Conservation (phyloP, 2,329 filamentous ascomycete genomes). For the Cladophialophora bantiana region DNA sequence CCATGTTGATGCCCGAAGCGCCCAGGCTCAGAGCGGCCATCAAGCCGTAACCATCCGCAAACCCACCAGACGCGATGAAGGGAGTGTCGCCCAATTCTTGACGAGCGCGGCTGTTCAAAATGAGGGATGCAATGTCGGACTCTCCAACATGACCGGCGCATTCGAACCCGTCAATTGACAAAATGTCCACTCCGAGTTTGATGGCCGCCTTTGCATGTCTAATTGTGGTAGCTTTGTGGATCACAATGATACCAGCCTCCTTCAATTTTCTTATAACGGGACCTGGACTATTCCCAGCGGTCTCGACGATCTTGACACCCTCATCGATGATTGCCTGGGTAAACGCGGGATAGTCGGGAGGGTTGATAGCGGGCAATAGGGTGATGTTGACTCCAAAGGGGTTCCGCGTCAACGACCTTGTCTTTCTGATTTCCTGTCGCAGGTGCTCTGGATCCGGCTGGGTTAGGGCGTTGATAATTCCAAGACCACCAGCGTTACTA, state of each 20-base stretch:
- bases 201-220: conserved; percentile 88
- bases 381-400: conserved; percentile 94
- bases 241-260: conserved; percentile 74
- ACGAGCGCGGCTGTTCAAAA: conserved; percentile 79
- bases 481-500: conserved; percentile 61
- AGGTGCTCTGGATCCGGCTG: conserved; percentile 91
- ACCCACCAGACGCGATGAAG: conserved; percentile 95
- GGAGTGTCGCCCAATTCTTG: conserved; percentile 78
- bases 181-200: conserved; percentile 94
- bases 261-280: conserved; percentile 91
- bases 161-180: conserved; percentile 97
- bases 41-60: conserved; percentile 91
- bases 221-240: conserved; percentile 99
- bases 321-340: conserved; percentile 92
- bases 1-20: conserved; percentile 97
- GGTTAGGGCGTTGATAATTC: conserved; percentile 70
- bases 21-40: conserved; percentile 89
- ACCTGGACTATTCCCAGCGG: conserved; percentile 86
- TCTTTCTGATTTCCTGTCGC: conserved; percentile 89
- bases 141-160: conserved; percentile 76
- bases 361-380: conserved; percentile 84
- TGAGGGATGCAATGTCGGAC: conserved; percentile 61
- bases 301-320: conserved; percentile 89
- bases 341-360: conserved; percentile 91
- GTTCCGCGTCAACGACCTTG: conserved; percentile 70